Conservation (phyloP, 768 basidiomycete genomes). For the Mrakia frigida region DNA sequence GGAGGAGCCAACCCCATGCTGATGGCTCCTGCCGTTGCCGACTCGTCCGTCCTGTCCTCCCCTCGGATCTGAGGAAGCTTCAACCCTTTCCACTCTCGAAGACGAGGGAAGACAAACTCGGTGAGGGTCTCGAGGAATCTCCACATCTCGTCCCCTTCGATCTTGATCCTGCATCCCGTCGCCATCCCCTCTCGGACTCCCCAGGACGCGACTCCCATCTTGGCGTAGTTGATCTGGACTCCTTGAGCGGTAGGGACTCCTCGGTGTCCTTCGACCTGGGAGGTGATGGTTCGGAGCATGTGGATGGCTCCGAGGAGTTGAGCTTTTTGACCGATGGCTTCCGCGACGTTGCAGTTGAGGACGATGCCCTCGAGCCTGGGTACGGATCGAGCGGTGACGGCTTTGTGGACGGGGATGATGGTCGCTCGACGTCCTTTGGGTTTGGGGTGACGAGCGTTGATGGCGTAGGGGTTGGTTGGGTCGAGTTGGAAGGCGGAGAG, state of each 20-base stretch:
- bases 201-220: constrained; percentile 73
- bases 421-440: constrained; percentile 56
- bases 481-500: constrained; percentile 49
- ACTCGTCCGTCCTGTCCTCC: constrained; percentile 57
- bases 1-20: constrained; percentile 76
- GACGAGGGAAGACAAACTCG: constrained; percentile 90
- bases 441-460: constrained; percentile 66
- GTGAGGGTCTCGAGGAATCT: constrained; percentile 80
- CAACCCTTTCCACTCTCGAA: constrained; percentile 84
- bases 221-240: constrained; percentile 60
- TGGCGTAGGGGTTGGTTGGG: constrained; percentile 63
- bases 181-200: constrained; percentile 71
- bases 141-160: constrained; percentile 90
- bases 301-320: constrained; percentile 78
- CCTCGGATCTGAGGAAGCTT: constrained; percentile 70
- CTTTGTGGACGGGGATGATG: constrained; percentile 52
- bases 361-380: constrained; percentile 75
- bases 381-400: constrained; percentile 62
- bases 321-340: constrained; percentile 63
- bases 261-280: constrained; percentile 69
- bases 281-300: constrained; percentile 78
- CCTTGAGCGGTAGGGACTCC: constrained; percentile 66
- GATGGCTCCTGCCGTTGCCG: constrained; percentile 75
- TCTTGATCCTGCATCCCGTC: constrained; percentile 79
- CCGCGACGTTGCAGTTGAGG: constrained; percentile 80